These are phyloP conservation scores for Luffa acutangula DNA, from an alignment of 306 rosid genomes.

Conservation along the genomic window DNA sequence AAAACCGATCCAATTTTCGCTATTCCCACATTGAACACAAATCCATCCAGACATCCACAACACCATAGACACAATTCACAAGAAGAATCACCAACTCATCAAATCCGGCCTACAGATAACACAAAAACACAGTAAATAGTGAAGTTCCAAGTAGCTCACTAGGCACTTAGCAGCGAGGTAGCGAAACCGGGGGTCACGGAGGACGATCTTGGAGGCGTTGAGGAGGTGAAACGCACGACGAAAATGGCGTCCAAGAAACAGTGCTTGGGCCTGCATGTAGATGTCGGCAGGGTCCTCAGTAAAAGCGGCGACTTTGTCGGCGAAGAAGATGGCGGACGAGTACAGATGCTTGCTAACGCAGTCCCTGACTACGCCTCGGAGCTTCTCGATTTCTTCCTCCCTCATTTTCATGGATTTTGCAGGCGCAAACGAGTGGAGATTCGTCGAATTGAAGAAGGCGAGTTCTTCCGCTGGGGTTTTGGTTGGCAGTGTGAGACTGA, in stretches of 20 bases:
- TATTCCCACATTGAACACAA: not conserved
- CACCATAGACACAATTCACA: not conserved
- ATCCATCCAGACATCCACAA: not conserved
- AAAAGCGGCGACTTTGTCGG: conserved; percentile 83
- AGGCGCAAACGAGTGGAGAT: not conserved
- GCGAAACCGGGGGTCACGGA: conserved; percentile 81
- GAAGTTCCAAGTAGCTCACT: conserved; percentile 10
- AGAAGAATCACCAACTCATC: not conserved
- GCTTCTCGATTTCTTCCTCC: conserved; percentile 83
- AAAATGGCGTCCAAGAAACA: conserved; percentile 88
- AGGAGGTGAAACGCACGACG: conserved; percentile 94
- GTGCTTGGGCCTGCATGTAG: conserved; percentile 96
- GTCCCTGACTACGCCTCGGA: conserved; percentile 82
- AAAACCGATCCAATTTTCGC: not conserved
- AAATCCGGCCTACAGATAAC: not conserved
- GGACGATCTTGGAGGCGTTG: conserved; percentile 81
- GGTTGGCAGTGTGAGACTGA: not conserved
- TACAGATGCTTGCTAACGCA: conserved; percentile 90
- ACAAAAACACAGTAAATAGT: not conserved
- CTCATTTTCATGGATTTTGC: conserved; percentile 30
- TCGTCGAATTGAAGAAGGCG: not conserved
- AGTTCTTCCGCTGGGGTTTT: conserved; percentile 1
- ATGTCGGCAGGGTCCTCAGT: conserved; percentile 87
- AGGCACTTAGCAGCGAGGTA: conserved; percentile 98
- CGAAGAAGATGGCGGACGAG: conserved; percentile 93